Evolutionary conservation across 495 filamentous ascomycete genomes (phyloP).

Genomic region (Xylaria curta): DNA sequence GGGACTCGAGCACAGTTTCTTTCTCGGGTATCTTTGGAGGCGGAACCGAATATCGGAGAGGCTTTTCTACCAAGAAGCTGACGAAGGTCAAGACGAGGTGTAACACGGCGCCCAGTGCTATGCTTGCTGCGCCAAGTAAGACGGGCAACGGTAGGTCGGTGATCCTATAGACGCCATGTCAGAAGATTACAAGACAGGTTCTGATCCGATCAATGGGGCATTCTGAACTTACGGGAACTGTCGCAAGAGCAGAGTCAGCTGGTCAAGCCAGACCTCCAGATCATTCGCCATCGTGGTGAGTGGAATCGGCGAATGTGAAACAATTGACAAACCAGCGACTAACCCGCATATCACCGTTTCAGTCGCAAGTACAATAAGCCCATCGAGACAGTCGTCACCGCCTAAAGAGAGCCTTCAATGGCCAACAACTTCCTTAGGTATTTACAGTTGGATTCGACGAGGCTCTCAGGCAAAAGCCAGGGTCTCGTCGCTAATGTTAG

Average conservation of each 20-base stretch:
- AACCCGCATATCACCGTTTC: neutral
- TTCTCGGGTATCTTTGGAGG: conserved; percentile 50
- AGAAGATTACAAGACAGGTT: neutral
- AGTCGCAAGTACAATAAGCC: neutral
- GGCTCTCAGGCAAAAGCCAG: neutral
- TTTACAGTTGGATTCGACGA: neutral
- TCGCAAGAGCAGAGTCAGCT: conserved; percentile 30
- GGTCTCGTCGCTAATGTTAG: neutral
- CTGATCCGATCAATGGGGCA: too few relatives aligned
- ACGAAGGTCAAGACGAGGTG: conserved; percentile 41
- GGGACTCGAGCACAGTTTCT: conserved; percentile 67
- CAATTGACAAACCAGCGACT: too few relatives aligned
- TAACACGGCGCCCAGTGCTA: conserved; percentile 32
- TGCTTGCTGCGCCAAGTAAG: conserved; percentile 5
- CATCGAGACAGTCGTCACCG: conserved; percentile 12
- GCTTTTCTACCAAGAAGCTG: conserved; percentile 37
- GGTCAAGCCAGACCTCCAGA: conserved; percentile 32
- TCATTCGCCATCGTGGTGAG: conserved; percentile 15
- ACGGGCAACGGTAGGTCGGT: conserved; percentile 33
- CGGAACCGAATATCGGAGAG: conserved; percentile 49
- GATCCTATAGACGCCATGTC: conserved; percentile 23
- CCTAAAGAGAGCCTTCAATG: conserved; percentile 10
- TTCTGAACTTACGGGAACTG: conserved; percentile 32
- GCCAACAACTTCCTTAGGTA: neutral
- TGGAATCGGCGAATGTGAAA: neutral